phyloP scores from a whole-genome alignment of 108 stramenopile species.

The Licmophora abbreviata region DNA sequence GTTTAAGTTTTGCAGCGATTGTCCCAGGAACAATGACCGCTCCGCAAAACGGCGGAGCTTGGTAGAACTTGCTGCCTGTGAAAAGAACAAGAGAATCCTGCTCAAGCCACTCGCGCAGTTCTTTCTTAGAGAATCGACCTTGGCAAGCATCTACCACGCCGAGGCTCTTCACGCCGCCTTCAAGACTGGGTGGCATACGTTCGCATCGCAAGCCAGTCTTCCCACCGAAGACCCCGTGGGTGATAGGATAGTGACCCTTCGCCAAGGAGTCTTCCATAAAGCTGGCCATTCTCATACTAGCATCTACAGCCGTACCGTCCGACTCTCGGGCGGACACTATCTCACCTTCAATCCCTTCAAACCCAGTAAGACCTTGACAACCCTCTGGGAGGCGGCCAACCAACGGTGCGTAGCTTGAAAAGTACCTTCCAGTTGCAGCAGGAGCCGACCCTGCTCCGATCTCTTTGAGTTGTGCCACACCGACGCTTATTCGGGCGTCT shows the following conservation, averaged over 20 bases:
- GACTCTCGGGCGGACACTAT: slow-evolving; percentile 34
- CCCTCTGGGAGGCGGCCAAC: slow-evolving; percentile 36
- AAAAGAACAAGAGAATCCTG: slow-evolving; percentile 60
- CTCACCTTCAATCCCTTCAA: slow-evolving; percentile 36
- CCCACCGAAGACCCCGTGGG: slow-evolving; percentile 69
- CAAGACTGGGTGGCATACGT: slow-evolving; percentile 46
- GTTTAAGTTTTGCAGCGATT: slow-evolving; percentile 39
- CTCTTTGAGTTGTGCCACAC: slow-evolving; percentile 46
- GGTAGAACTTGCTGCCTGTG: slow-evolving; percentile 69
- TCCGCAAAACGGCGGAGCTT: slow-evolving; percentile 65
- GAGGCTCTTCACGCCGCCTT: slow-evolving; percentile 33
- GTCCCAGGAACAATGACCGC: slow-evolving; percentile 42
- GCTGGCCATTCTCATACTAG: too few species aligned
- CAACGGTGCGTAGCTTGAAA: slow-evolving; percentile 59
- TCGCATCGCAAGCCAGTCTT: slow-evolving; percentile 61
- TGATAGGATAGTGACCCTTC: slow-evolving; percentile 41
- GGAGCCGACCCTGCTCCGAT: slow-evolving; percentile 53
- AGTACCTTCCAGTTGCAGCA: slow-evolving; percentile 48
- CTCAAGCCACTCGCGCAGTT: slow-evolving; percentile 52
- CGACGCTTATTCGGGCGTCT: slow-evolving; percentile 30
- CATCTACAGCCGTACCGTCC: slow-evolving; percentile 39
- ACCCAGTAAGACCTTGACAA: slow-evolving; percentile 29
- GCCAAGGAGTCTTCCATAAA: slow-evolving; percentile 29
- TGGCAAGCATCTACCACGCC: slow-evolving; percentile 72
- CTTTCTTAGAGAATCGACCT: slow-evolving; percentile 49